These are phyloP conservation scores for Cyberlindnera suaveolens DNA, from an alignment of 805 yeast species.

Conservation along the genomic window DNA sequence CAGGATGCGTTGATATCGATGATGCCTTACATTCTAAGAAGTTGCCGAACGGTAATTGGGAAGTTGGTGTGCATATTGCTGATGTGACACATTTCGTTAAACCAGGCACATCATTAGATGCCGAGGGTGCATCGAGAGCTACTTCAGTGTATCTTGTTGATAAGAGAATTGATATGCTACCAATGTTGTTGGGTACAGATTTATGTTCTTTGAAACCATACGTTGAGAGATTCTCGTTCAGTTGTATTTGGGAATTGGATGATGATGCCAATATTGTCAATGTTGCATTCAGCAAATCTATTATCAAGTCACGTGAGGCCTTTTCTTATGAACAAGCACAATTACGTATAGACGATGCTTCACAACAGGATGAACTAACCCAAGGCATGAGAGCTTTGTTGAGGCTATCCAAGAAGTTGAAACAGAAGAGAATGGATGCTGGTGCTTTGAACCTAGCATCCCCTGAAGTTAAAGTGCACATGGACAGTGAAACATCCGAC, in stretches of 20 bases:
- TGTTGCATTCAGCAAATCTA: constrained; percentile 77
- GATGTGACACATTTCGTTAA: constrained; percentile 97
- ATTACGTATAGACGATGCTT: constrained; percentile 73
- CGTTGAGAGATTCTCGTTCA: constrained; percentile 93
- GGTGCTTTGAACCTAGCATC: constrained; percentile 97
- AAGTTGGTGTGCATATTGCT: constrained; percentile 98
- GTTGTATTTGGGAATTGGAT: constrained; percentile 93
- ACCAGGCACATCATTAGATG: constrained; percentile 85
- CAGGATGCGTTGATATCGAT: constrained; percentile 97
- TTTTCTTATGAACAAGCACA: constrained; percentile 95
- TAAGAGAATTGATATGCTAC: constrained; percentile 98
- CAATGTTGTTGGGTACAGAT: constrained; percentile 90
- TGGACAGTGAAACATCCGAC: constrained; percentile 96
- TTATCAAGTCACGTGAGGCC: constrained; percentile 87
- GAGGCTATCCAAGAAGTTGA: constrained; percentile 73
- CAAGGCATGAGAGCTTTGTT: constrained; percentile 82
- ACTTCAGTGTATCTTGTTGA: constrained; percentile 96
- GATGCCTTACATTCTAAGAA: constrained; percentile 88
- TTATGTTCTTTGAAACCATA: constrained; percentile 91
- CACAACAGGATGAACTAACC: constrained; percentile 78
- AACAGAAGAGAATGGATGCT: constrained; percentile 80
- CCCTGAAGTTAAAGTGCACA: constrained; percentile 95
- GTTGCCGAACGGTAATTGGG: constrained; percentile 89
- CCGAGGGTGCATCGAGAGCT: constrained; percentile 95
- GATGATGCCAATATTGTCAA: constrained; percentile 77